These are phyloP conservation scores for Puccinia hordei DNA, from an alignment of 1,284 basidiomycete genomes.

Conservation along the genomic window DNA sequence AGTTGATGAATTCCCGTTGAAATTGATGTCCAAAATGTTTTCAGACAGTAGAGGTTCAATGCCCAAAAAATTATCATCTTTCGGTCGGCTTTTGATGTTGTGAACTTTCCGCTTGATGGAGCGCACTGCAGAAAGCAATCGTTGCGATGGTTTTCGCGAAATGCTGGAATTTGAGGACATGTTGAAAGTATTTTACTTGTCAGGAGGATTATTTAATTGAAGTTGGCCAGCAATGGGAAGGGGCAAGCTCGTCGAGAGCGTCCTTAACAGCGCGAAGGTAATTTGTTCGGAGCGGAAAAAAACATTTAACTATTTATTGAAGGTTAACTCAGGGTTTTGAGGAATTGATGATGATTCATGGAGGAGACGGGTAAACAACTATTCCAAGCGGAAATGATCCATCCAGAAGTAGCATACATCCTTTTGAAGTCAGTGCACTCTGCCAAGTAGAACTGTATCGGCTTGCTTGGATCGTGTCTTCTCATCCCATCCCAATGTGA, in stretches of 20 bases:
- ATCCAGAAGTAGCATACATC: no score
- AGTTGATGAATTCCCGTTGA: background rate
- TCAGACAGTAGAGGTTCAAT: background rate
- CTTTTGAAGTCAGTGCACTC: no score
- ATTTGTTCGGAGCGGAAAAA: background rate
- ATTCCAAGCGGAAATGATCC: background rate
- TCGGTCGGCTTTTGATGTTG: background rate
- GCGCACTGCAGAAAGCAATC: background rate
- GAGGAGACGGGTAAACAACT: background rate
- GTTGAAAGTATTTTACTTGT: background rate
- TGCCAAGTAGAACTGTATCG: background rate
- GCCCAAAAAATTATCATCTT: background rate
- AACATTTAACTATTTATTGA: background rate
- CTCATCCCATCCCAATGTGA: background rate
- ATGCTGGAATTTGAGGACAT: background rate
- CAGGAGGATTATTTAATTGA: background rate
- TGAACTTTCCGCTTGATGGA: conserved; percentile 3
- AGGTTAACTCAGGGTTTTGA: background rate
- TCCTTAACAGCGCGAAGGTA: no score
- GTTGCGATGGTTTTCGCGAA: background rate
- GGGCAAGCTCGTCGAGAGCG: background rate
- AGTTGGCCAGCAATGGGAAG: background rate
- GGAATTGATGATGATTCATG: background rate
- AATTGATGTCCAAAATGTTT: conserved; percentile 2
- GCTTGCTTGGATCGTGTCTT: background rate